Percentiles rank a stretch among this genome's conserved stretches.
Evolutionary conservation across 1,284 basidiomycete genomes (phyloP).

Genomic region (Cutaneotrichosporon mucoides): DNA sequence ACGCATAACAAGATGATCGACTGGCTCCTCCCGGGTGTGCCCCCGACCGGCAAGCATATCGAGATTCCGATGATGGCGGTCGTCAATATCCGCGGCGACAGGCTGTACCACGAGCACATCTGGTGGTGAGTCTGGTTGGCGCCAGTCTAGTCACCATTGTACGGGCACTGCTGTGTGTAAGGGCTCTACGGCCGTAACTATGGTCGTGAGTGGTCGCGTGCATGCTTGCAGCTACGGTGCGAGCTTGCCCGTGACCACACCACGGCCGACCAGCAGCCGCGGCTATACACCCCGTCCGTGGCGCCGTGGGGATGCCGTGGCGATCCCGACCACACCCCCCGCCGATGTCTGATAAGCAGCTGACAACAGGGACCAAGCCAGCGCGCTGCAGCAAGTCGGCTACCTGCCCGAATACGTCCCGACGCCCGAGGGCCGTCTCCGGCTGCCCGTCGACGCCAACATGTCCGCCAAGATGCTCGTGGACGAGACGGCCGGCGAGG

Average conservation of each 20-base stretch:
- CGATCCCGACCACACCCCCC: too few relatives aligned
- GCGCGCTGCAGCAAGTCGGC: constrained; percentile 25
- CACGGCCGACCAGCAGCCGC: too few relatives aligned
- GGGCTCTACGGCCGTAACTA: too few relatives aligned
- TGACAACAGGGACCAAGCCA: constrained; percentile 26
- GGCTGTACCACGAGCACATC: constrained; percentile 56
- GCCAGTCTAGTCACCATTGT: too few relatives aligned
- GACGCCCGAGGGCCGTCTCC: constrained; percentile 10
- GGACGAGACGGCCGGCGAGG: constrained; percentile 17
- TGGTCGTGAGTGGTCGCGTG: too few relatives aligned
- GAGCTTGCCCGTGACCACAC: too few relatives aligned
- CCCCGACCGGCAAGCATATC: constrained; percentile 54
- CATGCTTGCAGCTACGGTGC: too few relatives aligned
- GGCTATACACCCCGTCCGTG: too few relatives aligned
- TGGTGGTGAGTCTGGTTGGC: constrained; percentile 32
- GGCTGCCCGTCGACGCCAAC: constrained; percentile 22
- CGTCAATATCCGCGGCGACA: constrained; percentile 58
- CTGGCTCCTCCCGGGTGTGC: constrained; percentile 52
- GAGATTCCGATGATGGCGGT: constrained; percentile 57
- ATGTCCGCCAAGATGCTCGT: constrained; percentile 22
- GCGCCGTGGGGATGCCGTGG: too few relatives aligned
- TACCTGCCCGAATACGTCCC: constrained; percentile 17
- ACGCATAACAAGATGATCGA: constrained; percentile 55
- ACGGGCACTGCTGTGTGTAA: too few relatives aligned
- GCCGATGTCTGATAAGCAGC: neutral